Conservation (phyloP, 2,329 filamentous ascomycete genomes). For the Alternaria sp. region DNA sequence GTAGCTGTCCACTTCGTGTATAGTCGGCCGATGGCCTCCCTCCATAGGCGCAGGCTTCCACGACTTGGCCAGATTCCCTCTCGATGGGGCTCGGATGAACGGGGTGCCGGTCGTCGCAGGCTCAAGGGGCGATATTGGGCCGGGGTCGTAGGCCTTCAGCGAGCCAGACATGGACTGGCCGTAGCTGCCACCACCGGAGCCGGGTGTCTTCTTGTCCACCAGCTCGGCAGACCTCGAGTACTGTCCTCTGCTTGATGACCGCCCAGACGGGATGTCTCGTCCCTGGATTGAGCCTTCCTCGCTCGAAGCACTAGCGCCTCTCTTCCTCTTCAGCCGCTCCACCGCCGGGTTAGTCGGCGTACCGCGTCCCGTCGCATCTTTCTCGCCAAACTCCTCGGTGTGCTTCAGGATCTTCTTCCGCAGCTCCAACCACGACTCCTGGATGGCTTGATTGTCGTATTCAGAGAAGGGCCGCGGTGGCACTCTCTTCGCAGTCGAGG, state of each 20-base stretch:
- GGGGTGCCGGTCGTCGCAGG: slow-evolving; percentile 56
- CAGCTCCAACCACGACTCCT: slow-evolving; percentile 76
- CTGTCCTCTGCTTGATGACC: slow-evolving; percentile 28
- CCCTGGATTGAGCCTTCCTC: slow-evolving; percentile 30
- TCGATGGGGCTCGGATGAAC: slow-evolving; percentile 58
- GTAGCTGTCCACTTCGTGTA: slow-evolving; percentile 55
- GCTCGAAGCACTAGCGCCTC: slow-evolving; percentile 37
- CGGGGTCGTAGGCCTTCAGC: slow-evolving; percentile 38
- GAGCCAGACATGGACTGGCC: slow-evolving; percentile 33
- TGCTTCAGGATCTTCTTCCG: slow-evolving; percentile 57
- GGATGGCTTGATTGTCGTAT: slow-evolving; percentile 79
- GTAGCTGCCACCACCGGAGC: slow-evolving; percentile 34
- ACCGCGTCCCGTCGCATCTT: slow-evolving; percentile 26
- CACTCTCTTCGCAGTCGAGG: slow-evolving; percentile 58
- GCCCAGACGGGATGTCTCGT: slow-evolving; percentile 37
- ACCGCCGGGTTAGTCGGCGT: slow-evolving; percentile 44
- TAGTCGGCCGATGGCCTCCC: slow-evolving; percentile 42
- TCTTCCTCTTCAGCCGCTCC: slow-evolving; percentile 43
- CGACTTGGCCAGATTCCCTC: slow-evolving; percentile 42
- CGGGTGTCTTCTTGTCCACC: slow-evolving; percentile 25
- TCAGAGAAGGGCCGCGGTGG: slow-evolving; percentile 78
- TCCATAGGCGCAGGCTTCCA: slow-evolving; percentile 32
- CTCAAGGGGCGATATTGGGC: slow-evolving; percentile 38
- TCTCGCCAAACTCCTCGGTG: slow-evolving; percentile 48
- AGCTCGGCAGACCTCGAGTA: slow-evolving; percentile 42